Evolutionary conservation across 2,329 filamentous ascomycete species (phyloP).

Genomic region (Clonostachys rosea): DNA sequence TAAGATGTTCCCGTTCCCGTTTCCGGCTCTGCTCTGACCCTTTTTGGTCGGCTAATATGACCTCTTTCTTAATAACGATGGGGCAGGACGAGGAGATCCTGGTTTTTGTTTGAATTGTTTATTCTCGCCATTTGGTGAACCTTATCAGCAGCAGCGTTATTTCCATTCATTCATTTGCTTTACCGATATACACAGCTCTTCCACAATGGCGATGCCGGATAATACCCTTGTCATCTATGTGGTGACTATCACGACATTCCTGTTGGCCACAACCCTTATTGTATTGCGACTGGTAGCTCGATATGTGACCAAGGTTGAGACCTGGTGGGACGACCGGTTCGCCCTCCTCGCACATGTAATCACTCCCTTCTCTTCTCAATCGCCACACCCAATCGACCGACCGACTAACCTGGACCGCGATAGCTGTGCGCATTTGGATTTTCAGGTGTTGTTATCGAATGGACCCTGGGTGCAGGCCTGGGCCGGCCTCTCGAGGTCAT

Average conservation of each 20-base stretch:
- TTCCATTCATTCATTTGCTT: too few species aligned
- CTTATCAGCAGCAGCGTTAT: too few species aligned
- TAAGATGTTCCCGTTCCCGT: too few species aligned
- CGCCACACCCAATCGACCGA: too few species aligned
- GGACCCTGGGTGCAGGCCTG: slow-evolving; percentile 4
- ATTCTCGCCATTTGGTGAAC: too few species aligned
- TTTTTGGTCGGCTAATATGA: too few species aligned
- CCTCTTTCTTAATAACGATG: too few species aligned
- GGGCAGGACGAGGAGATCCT: too few species aligned
- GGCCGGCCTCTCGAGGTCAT: not conserved
- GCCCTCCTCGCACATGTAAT: not conserved
- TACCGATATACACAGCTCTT: too few species aligned
- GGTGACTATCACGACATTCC: not conserved
- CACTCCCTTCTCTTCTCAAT: not conserved
- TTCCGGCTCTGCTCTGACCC: too few species aligned
- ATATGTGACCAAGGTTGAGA: not conserved
- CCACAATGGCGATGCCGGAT: too few species aligned
- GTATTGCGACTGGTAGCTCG: slow-evolving; percentile 1
- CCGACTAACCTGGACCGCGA: not conserved
- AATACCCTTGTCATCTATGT: not conserved
- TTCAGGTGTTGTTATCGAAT: not conserved
- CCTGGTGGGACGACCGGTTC: slow-evolving; percentile 3
- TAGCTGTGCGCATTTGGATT: not conserved
- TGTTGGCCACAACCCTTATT: not conserved
- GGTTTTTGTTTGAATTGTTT: too few species aligned